These are phyloP conservation scores for Grammothele lineata DNA, from an alignment of 768 basidiomycete genomes.

Conservation along the genomic window DNA sequence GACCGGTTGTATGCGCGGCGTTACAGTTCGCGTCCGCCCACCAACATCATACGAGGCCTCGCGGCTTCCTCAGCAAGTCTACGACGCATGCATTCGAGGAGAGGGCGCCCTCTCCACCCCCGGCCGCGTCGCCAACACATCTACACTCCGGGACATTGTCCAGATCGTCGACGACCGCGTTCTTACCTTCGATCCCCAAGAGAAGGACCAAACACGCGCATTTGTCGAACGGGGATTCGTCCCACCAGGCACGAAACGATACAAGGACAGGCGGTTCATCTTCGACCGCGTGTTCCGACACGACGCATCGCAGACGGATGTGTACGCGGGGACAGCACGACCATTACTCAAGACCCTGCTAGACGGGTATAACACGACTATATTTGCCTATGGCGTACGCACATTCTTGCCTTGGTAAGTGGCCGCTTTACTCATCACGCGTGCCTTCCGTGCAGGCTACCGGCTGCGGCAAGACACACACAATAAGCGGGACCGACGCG, in stretches of 20 bases:
- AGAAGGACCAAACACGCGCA: slow-evolving; percentile 73
- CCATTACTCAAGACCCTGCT: slow-evolving; percentile 82
- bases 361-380: slow-evolving; percentile 94
- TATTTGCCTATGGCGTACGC: slow-evolving; percentile 96
- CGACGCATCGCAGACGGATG: slow-evolving; percentile 76
- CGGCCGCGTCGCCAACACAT: slow-evolving; percentile 42
- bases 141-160: slow-evolving; percentile 70
- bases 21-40: slow-evolving; percentile 86
- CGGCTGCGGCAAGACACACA: slow-evolving; percentile 99
- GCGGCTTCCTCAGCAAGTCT: slow-evolving; percentile 61
- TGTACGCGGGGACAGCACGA: slow-evolving; percentile 82
- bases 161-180: slow-evolving; percentile 94
- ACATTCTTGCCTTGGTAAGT: slow-evolving; percentile 3
- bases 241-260: slow-evolving; percentile 85
- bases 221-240: slow-evolving; percentile 84
- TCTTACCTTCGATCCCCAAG: slow-evolving; percentile 93
- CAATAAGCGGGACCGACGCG: slow-evolving; percentile 85
- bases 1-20: too few species aligned
- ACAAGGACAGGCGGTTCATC: slow-evolving; percentile 96
- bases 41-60: slow-evolving; percentile 82
- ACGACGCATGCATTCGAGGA: slow-evolving; percentile 69
- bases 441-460: slow-evolving; percentile 73
- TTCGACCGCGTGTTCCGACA: slow-evolving; percentile 92
- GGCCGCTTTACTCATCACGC: neutral
- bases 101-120: slow-evolving; percentile 79